These are phyloP conservation scores for Fusarium solani-melongenae DNA, from an alignment of 2,329 filamentous ascomycete species.

Conservation along the genomic window DNA sequence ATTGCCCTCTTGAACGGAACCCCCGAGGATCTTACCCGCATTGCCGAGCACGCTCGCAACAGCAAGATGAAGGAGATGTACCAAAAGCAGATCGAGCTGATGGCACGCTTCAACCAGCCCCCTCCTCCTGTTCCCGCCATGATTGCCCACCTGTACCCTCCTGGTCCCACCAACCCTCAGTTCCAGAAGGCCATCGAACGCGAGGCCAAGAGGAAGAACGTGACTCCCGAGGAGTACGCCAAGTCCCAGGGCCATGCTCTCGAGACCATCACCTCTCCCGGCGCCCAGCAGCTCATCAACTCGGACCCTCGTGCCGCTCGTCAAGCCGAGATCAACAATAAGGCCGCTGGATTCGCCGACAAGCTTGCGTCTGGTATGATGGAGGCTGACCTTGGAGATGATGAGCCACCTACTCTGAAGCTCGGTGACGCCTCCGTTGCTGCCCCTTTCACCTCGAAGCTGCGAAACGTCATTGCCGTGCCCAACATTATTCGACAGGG, in stretches of 20 bases:
- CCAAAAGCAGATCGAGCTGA: slow-evolving; percentile 92
- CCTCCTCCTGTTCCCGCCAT: slow-evolving; percentile 89
- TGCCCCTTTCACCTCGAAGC: slow-evolving; percentile 96
- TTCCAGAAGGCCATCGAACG: slow-evolving; percentile 91
- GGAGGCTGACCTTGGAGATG: slow-evolving; percentile 87
- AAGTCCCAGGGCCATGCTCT: slow-evolving; percentile 63
- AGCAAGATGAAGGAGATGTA: slow-evolving; percentile 99
- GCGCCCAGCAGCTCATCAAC: slow-evolving; percentile 68
- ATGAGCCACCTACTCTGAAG: slow-evolving; percentile 95
- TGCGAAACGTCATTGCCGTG: slow-evolving; percentile 95
- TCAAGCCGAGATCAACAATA: slow-evolving; percentile 73
- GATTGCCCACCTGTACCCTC: slow-evolving; percentile 94
- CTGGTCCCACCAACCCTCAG: slow-evolving; percentile 91
- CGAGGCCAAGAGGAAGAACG: slow-evolving; percentile 83
- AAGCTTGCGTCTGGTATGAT: slow-evolving; percentile 89
- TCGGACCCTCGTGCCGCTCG: slow-evolving; percentile 40
- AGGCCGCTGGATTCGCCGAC: slow-evolving; percentile 84
- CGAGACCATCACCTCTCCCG: slow-evolving; percentile 75
- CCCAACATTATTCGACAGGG: slow-evolving; percentile 99
- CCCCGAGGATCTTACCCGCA: slow-evolving; percentile 88
- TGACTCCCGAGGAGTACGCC: slow-evolving; percentile 68
- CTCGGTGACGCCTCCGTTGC: slow-evolving; percentile 97
- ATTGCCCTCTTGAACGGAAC: slow-evolving; percentile 96
- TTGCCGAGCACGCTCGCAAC: slow-evolving; percentile 91
- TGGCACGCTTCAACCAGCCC: slow-evolving; percentile 95